These are phyloP conservation scores for Cyphellophora attinorum DNA, from an alignment of 2,329 filamentous ascomycete species.

Conservation along the genomic window DNA sequence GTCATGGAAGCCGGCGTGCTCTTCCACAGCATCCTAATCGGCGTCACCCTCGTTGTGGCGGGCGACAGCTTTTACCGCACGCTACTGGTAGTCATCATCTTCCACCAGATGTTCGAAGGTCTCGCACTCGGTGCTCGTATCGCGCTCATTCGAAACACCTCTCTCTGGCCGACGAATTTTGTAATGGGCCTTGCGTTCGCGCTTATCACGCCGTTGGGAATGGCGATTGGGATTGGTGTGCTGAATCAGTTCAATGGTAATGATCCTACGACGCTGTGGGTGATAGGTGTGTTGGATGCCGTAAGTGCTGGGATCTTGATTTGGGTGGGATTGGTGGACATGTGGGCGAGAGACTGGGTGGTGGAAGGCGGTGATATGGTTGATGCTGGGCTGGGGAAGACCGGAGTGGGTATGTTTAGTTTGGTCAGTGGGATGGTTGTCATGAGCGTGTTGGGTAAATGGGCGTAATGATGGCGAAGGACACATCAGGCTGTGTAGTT, in stretches of 20 bases:
- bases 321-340: conserved; percentile 74
- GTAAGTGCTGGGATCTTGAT: conserved; percentile 65
- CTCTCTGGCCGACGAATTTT: conserved; percentile 56
- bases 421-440: conserved; percentile 54
- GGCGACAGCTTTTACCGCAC: conserved; percentile 43
- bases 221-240: conserved; percentile 70
- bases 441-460: conserved; percentile 68
- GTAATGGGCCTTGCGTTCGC: conserved; percentile 56
- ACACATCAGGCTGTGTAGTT: no score
- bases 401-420: conserved; percentile 40
- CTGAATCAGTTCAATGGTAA: conserved; percentile 65
- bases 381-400: conserved; percentile 40
- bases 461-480: no score
- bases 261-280: conserved; percentile 56
- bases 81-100: conserved; percentile 56
- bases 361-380: conserved; percentile 48
- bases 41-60: conserved; percentile 33
- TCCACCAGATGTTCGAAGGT: conserved; percentile 72
- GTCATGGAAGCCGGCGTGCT: conserved; percentile 66
- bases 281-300: conserved; percentile 65
- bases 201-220: conserved; percentile 65
- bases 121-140: conserved; percentile 65
- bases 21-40: conserved; percentile 63
- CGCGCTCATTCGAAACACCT: conserved; percentile 38
- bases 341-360: conserved; percentile 70